These are phyloP conservation scores for Vavraia culicis DNA, from an alignment of 371 early-diverging fungal species.

Conservation along the genomic window DNA sequence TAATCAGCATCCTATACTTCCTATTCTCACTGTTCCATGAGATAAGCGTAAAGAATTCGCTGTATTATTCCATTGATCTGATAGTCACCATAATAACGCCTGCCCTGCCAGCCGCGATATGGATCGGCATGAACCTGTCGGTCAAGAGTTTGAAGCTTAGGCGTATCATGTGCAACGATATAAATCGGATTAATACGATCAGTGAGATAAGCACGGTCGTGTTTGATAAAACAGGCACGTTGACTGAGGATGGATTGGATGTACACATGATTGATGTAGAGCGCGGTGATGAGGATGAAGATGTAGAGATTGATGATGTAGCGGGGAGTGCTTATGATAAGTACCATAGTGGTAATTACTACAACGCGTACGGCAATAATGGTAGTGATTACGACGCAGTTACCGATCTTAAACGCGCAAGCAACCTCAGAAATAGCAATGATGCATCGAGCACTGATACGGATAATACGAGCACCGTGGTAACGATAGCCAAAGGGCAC, in stretches of 20 bases:
- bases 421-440: no score
- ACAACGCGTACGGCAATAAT: not conserved
- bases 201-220: conserved; percentile 79
- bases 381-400: not conserved
- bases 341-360: not conserved
- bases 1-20: conserved; percentile 3
- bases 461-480: not conserved
- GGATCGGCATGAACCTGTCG: conserved; percentile 78
- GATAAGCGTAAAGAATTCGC: not conserved
- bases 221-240: conserved; percentile 97
- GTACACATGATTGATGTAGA: conserved; percentile 57
- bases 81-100: conserved; percentile 36
- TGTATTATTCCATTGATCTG: conserved; percentile 31
- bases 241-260: conserved; percentile 89
- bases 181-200: conserved; percentile 71
- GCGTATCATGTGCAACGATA: conserved; percentile 74
- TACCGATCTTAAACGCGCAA: no score
- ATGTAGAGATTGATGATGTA: conserved; percentile 2
- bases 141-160: conserved; percentile 54
- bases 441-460: no score
- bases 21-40: conserved; percentile 1
- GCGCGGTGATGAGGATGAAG: not conserved
- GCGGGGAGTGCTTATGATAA: not conserved
- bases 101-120: conserved; percentile 71
- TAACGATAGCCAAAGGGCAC: not conserved